Base-by-base conservation (phyloP, 2,329 filamentous ascomycete species). In the Monosporascus sp. region DNA sequence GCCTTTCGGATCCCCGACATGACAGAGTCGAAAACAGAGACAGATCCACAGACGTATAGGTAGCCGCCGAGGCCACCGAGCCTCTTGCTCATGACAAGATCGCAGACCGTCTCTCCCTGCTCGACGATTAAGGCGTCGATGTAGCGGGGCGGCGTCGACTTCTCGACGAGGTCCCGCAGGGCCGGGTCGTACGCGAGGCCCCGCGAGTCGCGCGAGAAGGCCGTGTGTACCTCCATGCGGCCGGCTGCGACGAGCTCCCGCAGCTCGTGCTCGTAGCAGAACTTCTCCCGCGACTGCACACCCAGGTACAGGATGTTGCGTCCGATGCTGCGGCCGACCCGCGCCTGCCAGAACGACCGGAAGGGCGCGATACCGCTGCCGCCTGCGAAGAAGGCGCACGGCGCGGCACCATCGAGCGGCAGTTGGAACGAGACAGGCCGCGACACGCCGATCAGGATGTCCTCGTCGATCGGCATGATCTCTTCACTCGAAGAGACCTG, bases 31-130 rank as follows among this genome's bases (percentile, higher is more conserved):
- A 72, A 82, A 16, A 72, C 75, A 3, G 74, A 69, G 5, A 78
- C 70, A 0, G 75, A 78, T 4, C 77, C 76, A 58, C 76, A 79
- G 16, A 78, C 71, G 54, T 78, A 79, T 2, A 79, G 65, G 51
- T 78, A 73, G 0, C 74, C 75, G 17, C 74, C 75, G 1, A 76
- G 65, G 0, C 78, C 78, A 4, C 78, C 78, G 46, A 79, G 77
- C 45, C 77, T 79, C 66, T 80, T 82, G 0, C 75, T 78, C 77
- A 81, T 81, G 51, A 81, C 76, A 17, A 81, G 68, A 50, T 81
- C 79, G 31, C 77, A 79, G 7, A 82, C 72, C 0, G 70, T 72
- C 0, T 72, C 71, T 0, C 77, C 76, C 58, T 81, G 77, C 55
- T 81, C 77, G 0, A 76, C 69, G 24, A 81, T 80, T 4, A 80